Evolutionary conservation across 345 rosid genomes (phyloP).

Genomic region (Iberis pinnata): DNA sequence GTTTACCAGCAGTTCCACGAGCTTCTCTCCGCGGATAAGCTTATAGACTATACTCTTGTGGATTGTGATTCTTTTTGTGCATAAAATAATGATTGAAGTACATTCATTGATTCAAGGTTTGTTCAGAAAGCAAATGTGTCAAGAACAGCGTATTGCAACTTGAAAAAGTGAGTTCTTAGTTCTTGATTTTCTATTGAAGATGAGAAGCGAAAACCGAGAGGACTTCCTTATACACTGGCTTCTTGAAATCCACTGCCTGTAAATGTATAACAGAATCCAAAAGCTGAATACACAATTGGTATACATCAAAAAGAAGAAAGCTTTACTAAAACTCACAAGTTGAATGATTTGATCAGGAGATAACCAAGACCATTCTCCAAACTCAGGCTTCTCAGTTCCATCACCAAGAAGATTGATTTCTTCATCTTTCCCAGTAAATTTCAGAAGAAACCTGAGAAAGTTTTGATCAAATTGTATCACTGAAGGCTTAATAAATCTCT

Average conservation of each 20-base stretch:
- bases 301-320: background rate
- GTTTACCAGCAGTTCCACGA: constrained; percentile 80
- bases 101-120: no score
- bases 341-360: constrained; percentile 59
- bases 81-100: background rate
- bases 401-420: constrained; percentile 87
- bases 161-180: background rate
- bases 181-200: constrained; percentile 35
- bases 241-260: constrained; percentile 93
- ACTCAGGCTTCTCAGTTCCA: constrained; percentile 85
- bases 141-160: no score
- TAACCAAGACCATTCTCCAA: constrained; percentile 83
- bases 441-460: constrained; percentile 68
- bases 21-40: constrained; percentile 67
- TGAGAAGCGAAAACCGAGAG: constrained; percentile 49
- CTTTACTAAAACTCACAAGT: constrained; percentile 38
- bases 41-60: constrained; percentile 2
- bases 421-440: constrained; percentile 73
- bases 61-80: constrained; percentile 12
- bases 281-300: background rate
- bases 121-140: no score
- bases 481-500: no score
- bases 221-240: constrained; percentile 77
- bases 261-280: background rate
- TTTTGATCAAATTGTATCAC: background rate